These are phyloP conservation scores for Paramyrothecium sp. DNA, from an alignment of 2,329 filamentous ascomycete genomes.

Conservation along the genomic window DNA sequence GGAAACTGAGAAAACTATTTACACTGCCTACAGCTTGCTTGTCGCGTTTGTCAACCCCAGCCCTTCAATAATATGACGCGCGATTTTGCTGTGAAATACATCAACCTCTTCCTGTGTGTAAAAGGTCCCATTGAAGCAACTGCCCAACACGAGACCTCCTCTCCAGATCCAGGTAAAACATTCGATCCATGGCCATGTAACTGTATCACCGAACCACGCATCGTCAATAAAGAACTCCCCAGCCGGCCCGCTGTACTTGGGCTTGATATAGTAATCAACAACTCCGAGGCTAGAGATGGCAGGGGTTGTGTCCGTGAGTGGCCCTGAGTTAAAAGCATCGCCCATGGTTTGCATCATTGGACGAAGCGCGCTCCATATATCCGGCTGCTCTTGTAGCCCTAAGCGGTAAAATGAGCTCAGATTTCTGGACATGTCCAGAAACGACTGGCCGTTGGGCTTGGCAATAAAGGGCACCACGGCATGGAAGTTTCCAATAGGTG, in stretches of 20 bases:
- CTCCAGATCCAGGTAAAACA: background rate
- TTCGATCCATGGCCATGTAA: background rate
- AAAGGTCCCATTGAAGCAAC: background rate
- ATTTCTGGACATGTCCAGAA: background rate
- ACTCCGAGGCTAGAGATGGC: background rate
- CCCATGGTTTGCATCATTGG: conserved; percentile 1
- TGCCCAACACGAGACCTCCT: background rate
- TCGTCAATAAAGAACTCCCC: background rate
- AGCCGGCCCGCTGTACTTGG: background rate
- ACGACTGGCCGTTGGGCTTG: background rate
- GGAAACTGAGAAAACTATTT: no score
- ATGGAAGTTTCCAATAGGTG: conserved; percentile 1
- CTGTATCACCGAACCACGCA: background rate
- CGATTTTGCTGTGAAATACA: background rate
- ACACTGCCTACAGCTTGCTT: no score
- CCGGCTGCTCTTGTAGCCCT: background rate
- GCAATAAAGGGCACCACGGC: background rate
- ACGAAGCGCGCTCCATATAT: background rate
- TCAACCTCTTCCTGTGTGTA: background rate
- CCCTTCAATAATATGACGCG: background rate
- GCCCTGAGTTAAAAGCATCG: background rate
- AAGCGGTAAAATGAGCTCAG: background rate
- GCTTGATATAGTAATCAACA: background rate
- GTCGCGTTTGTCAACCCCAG: background rate
- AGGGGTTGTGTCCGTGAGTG: background rate